Conservation (phyloP, 2,329 filamentous ascomycete genomes). For the Colletotrichum aenigma region DNA sequence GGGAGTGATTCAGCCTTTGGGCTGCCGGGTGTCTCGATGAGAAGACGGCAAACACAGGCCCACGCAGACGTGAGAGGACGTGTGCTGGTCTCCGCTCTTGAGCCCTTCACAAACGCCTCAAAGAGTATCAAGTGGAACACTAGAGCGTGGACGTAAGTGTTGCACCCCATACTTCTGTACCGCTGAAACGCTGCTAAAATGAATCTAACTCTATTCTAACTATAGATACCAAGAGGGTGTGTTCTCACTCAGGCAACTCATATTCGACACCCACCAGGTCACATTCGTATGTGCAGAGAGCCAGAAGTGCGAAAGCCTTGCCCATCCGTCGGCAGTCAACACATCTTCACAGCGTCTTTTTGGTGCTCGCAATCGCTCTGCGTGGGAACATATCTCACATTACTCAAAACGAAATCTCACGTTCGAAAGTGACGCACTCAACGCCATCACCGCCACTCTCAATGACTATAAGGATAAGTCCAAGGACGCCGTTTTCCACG, state of each 20-base stretch:
- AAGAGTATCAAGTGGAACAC: background rate
- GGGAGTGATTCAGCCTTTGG: rapidly evolving
- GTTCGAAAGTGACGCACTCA: background rate
- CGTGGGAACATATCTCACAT: background rate
- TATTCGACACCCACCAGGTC: background rate
- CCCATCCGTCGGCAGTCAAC: background rate
- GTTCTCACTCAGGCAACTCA: background rate
- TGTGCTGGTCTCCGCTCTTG: background rate
- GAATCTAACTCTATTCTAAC: rapidly evolving
- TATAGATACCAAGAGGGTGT: background rate
- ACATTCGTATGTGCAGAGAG: background rate
- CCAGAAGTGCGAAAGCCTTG: background rate
- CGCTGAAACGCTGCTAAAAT: rapidly evolving
- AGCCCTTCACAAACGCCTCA: rapidly evolving
- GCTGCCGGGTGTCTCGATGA: background rate
- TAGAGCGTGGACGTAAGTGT: background rate
- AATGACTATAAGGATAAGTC: background rate
- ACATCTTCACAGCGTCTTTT: background rate
- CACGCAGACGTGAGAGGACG: background rate
- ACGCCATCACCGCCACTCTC: background rate
- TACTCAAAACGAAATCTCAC: background rate
- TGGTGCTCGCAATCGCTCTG: background rate
- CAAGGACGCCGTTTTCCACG: background rate
- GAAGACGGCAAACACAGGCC: background rate
- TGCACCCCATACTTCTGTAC: rapidly evolving